A percentile compares a stretch with the other conserved stretches of the same genome.
These are phyloP conservation scores for Tricholoma furcatifolium DNA, from an alignment of 768 basidiomycete genomes.

Conservation along the genomic window DNA sequence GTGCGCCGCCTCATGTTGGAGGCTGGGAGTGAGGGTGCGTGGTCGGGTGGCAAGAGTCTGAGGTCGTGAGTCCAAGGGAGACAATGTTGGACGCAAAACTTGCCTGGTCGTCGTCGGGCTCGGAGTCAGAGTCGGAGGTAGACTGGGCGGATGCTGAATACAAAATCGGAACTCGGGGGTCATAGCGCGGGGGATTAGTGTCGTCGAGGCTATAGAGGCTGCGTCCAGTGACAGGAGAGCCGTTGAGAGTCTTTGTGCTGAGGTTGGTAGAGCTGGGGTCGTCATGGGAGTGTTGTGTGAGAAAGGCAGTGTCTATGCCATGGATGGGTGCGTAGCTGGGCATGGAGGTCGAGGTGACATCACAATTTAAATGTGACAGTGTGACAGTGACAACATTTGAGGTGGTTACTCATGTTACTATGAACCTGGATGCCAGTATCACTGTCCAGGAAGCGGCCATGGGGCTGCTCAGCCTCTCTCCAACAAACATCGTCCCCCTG, in stretches of 20 bases:
- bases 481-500: conserved; percentile 11
- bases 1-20: no score
- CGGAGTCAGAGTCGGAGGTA: no score
- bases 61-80: not conserved
- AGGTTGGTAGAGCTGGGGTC: conserved; percentile 4
- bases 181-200: not conserved
- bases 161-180: no score
- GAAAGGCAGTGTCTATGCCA: not conserved
- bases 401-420: not conserved
- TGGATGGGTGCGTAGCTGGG: no score
- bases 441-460: conserved; percentile 49
- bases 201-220: conserved; percentile 1
- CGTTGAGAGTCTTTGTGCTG: conserved; percentile 15
- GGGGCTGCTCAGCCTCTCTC: conserved; percentile 51
- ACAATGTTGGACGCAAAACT: not conserved
- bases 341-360: no score
- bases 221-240: conserved; percentile 3
- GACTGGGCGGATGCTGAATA: no score
- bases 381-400: no score
- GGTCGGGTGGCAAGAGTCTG: conserved; percentile 3
- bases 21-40: no score
- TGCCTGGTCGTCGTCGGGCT: conserved; percentile 4
- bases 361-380: no score
- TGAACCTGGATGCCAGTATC: conserved; percentile 39
- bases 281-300: conserved; percentile 2